phyloP scores from a whole-genome alignment of 768 basidiomycete genomes.

The Lactarius pseudohatsudake region DNA sequence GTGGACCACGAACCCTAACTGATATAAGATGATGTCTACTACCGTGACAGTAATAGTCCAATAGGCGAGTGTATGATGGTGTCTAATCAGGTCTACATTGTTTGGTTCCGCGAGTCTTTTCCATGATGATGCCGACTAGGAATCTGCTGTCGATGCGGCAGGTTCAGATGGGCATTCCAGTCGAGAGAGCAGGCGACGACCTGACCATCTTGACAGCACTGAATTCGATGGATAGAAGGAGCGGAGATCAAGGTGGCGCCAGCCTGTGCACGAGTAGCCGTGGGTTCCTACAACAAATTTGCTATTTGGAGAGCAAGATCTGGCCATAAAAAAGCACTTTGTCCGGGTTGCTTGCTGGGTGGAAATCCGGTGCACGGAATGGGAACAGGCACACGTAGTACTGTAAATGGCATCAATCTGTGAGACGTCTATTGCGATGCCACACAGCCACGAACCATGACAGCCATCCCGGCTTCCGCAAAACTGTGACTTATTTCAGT shows the following conservation, averaged over 20 bases:
- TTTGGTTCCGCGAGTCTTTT: background rate
- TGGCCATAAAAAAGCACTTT: constrained; percentile 9
- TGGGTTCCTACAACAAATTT: background rate
- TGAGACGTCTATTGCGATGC: background rate
- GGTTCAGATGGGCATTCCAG: background rate
- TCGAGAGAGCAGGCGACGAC: background rate
- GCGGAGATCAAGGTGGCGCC: background rate
- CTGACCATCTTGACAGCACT: background rate
- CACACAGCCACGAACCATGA: constrained; percentile 17
- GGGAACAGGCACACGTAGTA: constrained; percentile 19
- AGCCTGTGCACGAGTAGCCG: background rate
- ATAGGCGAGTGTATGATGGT: background rate
- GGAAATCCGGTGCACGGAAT: constrained; percentile 5
- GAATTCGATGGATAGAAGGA: background rate
- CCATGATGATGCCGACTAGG: background rate
- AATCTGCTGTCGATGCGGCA: background rate
- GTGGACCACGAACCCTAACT: background rate
- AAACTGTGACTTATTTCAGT: constrained; percentile 17
- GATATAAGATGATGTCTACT: background rate
- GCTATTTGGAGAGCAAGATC: background rate
- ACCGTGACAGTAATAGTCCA: background rate
- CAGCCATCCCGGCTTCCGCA: constrained; percentile 1
- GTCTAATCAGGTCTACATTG: background rate
- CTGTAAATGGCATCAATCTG: background rate
- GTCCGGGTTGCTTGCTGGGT: background rate